Conservation (phyloP, 148 eudicot genomes). For the Nepenthes gracilis region DNA sequence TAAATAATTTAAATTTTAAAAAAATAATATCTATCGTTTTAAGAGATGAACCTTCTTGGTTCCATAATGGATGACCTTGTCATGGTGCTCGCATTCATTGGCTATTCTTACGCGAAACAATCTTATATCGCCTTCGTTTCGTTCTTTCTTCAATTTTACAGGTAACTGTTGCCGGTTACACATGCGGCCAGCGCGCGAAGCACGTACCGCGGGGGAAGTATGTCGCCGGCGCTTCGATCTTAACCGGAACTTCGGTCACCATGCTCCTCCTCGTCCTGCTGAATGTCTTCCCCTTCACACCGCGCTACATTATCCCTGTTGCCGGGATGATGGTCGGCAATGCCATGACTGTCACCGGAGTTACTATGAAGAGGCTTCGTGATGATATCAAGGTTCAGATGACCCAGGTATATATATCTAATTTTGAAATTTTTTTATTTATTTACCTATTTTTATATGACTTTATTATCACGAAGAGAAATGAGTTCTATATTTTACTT, state of each 20-base stretch:
- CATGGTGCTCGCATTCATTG: too few species aligned
- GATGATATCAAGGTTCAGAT: slow-evolving; percentile 78
- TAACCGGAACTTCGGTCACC: slow-evolving; percentile 67
- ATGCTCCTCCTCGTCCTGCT: slow-evolving; percentile 52
- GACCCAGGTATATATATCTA: slow-evolving; percentile 31
- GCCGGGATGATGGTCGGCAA: slow-evolving; percentile 99
- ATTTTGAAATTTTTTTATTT: too few species aligned
- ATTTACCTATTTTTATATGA: too few species aligned
- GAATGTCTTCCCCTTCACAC: slow-evolving; percentile 84
- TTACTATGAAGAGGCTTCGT: slow-evolving; percentile 87
- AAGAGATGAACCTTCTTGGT: too few species aligned
- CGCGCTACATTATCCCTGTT: slow-evolving; percentile 78
- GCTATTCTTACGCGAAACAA: too few species aligned
- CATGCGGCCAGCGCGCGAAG: slow-evolving; percentile 85
- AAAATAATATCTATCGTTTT: too few species aligned
- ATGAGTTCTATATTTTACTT: too few species aligned
- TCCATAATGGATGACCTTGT: too few species aligned
- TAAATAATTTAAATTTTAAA: too few species aligned
- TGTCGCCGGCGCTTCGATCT: slow-evolving; percentile 70
- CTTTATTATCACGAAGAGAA: too few species aligned
- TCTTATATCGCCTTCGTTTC: too few species aligned
- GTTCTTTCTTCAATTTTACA: slow-evolving; percentile 8
- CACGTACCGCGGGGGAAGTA: slow-evolving; percentile 81
- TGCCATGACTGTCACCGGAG: slow-evolving; percentile 93
- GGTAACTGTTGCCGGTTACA: slow-evolving; percentile 89